phyloP scores from a whole-genome alignment of 176 grass and related monocot genomes.

The Elymus sibiricus region DNA sequence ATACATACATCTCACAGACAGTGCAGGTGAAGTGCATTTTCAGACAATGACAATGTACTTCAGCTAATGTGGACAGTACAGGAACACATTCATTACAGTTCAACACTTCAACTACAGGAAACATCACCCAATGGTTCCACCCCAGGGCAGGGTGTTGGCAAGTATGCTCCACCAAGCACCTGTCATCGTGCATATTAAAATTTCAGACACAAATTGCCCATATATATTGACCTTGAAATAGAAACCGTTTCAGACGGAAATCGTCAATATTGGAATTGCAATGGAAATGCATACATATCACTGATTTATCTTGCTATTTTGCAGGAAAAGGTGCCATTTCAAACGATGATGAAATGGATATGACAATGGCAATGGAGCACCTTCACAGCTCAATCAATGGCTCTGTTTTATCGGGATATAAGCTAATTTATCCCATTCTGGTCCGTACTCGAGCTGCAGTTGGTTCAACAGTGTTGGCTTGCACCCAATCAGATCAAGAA shows the following conservation, averaged over 20 bases:
- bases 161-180: background rate
- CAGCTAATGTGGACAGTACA: too few relatives aligned
- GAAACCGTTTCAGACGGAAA: too few relatives aligned
- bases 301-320: background rate
- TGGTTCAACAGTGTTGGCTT: conserved; percentile 17
- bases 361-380: background rate
- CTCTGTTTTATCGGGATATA: conserved; percentile 23
- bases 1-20: too few relatives aligned
- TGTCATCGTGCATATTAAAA: background rate
- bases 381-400: conserved; percentile 11
- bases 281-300: background rate
- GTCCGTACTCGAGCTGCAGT: conserved; percentile 10
- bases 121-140: background rate
- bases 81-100: too few relatives aligned
- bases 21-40: too few relatives aligned
- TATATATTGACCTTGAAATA: background rate
- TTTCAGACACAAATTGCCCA: background rate
- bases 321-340: background rate
- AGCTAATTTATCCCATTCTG: conserved; percentile 41
- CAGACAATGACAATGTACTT: too few relatives aligned
- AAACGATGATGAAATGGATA: background rate
- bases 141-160: background rate
- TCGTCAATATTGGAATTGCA: too few relatives aligned
- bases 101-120: too few relatives aligned
- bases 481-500: conserved; percentile 45